Base-by-base conservation (phyloP, 140 eudicot genomes). In the Erigeron philadelphicus region DNA sequence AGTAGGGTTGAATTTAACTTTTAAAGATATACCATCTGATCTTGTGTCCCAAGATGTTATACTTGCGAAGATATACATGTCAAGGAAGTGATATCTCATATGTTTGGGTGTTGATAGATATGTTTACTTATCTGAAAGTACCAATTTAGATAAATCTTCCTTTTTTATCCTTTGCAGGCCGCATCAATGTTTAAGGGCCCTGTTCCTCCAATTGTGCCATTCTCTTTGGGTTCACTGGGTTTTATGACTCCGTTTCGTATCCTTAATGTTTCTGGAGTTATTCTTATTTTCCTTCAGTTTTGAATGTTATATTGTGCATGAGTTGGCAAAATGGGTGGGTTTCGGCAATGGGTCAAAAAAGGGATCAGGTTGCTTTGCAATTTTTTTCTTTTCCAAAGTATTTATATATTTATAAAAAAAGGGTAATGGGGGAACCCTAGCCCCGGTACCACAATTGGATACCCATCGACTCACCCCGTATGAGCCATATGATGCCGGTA, bases 171-270 rank as follows among this genome's bases (percentile, higher is more conserved):
- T 78, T 67, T 89, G 85, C 87, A 93, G 98, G 95, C 98, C 23
- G 98, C 98, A 1, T 93, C 98, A 15, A 75, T 86, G 94, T 93
- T 93, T 77, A 93, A 93, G 81, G 98, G 98, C 38, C 95, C 96
- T 3, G 89, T 93, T 79, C 98, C 98, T 69, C 98, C 98, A 21
- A 72, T 93, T 15, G 95, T 93, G 73, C 95, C 98, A 49, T 93
- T 93, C 78, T 83, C 98, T 72, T 73, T 93, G 48, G 98, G 98
- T 67, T 86, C 95, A 42, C 77, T 93, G 81, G 98, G 98, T 64
- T 93, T 93, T 75, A 93, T 93, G 98, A 89, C 98, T 61, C 96
- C 90, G 47, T 89, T 89, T 45, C 76, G 98, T 93, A 93, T 93
- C 95, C 98, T 89, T 64, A 52, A 46, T 12, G 16, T 61, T 66